Conservation (phyloP, 805 yeast genomes). For the Zygosaccharomyces rouxii region DNA sequence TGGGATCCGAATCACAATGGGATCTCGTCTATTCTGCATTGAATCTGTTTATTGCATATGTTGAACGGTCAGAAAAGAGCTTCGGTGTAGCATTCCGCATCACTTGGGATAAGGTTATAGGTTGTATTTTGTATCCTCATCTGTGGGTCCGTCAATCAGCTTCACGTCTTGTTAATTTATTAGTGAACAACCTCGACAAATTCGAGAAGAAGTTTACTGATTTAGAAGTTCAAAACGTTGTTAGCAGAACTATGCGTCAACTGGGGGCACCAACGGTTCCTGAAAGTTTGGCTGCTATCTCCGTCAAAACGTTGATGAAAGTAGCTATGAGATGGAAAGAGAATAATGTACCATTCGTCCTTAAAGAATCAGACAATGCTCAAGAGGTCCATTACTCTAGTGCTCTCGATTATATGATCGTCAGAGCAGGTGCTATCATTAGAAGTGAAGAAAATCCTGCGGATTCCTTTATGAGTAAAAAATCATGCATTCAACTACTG, state of each 20-base stretch:
- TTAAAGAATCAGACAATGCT: constrained; percentile 27
- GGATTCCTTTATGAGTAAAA: constrained; percentile 56
- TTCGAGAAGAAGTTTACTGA: constrained; percentile 36
- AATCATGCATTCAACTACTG: constrained; percentile 60
- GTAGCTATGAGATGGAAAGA: constrained; percentile 61
- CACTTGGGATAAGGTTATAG: constrained; percentile 51
- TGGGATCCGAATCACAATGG: constrained; percentile 58
- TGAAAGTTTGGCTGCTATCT: constrained; percentile 57
- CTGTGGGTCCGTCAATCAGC: constrained; percentile 81
- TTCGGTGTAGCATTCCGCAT: constrained; percentile 33
- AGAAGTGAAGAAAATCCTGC: constrained; percentile 60
- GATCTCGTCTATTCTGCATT: constrained; percentile 69
- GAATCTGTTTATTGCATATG: constrained; percentile 44
- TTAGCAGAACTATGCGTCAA: constrained; percentile 67
- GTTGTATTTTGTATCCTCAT: constrained; percentile 74
- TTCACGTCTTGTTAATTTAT: constrained; percentile 51
- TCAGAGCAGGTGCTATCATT: constrained; percentile 57
- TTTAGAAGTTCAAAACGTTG: constrained; percentile 60
- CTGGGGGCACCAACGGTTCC: constrained; percentile 73
- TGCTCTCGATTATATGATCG: constrained; percentile 41
- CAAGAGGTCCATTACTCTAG: constrained; percentile 23
- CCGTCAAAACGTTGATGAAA: constrained; percentile 60
- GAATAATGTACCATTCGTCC: constrained; percentile 37
- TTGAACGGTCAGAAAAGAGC: constrained; percentile 35
- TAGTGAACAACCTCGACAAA: constrained; percentile 42